phyloP scores from a whole-genome alignment of 805 yeast genomes.

The Yamadazyma nakazawae region DNA sequence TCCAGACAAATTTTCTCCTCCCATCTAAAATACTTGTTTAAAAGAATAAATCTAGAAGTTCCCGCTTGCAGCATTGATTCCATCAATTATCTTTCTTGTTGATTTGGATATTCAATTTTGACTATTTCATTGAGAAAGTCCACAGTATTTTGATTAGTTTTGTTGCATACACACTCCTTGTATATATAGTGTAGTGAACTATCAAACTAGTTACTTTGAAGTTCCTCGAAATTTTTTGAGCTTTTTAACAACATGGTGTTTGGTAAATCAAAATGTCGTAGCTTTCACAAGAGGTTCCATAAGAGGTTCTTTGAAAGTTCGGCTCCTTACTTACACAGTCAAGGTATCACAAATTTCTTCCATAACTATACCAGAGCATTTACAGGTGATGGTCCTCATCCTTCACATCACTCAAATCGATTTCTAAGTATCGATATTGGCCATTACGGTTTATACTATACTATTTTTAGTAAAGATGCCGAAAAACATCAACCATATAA shows the following conservation, averaged over 20 bases:
- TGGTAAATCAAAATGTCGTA: slow-evolving; percentile 2
- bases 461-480: slow-evolving; percentile 37
- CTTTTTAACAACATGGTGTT: background rate
- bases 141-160: too few relatives aligned
- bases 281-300: slow-evolving; percentile 9
- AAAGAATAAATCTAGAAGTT: too few relatives aligned
- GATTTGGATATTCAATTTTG: too few relatives aligned
- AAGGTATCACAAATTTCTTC: slow-evolving; percentile 10
- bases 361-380: slow-evolving; percentile 10
- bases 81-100: too few relatives aligned
- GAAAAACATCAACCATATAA: slow-evolving; percentile 4
- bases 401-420: slow-evolving; percentile 15
- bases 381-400: slow-evolving; percentile 19
- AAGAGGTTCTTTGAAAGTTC: slow-evolving; percentile 15
- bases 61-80: too few relatives aligned
- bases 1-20: background rate
- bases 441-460: slow-evolving; percentile 43
- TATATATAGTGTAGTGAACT: too few relatives aligned
- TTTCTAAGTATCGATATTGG: slow-evolving; percentile 32
- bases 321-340: slow-evolving; percentile 10
- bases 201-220: background rate
- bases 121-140: too few relatives aligned
- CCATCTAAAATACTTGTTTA: background rate
- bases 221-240: background rate
- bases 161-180: too few relatives aligned